Base-by-base conservation (phyloP, 2,329 filamentous ascomycete genomes). In the Xylaria sp. region DNA sequence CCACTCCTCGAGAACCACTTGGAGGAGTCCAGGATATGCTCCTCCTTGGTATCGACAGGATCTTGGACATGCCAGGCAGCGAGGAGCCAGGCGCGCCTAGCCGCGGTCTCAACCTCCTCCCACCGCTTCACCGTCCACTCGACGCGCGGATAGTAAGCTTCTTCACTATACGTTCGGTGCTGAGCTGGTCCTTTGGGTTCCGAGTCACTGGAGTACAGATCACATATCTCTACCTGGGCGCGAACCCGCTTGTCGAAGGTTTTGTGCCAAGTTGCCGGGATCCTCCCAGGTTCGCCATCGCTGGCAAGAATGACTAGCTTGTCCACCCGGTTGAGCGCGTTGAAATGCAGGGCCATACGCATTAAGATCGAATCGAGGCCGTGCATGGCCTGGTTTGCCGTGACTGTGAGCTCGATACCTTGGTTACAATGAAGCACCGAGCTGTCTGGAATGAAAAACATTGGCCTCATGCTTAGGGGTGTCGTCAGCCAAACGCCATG, bases 371-470 rank as follows among this genome's bases (percentile, higher is more conserved):
- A 18, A 31, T 59, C 12, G 2, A 59, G 18, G 15, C 56, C 56
- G 20, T 3, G 13, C 15, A 59, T 43, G 13, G 46, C 56, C 28
- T 59, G 56, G 20, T 59, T 41, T 12, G 20, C 36, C 13, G 56
- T 59, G 13, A 59, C 39, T 41, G 36, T 59, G 39, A 59, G 39
- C 10, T 46, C 39, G 31, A 10, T 13, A 2, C 36, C 23, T 18
- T 25, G 6, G 10, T 13, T n/a, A 25, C 39, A 28, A 28, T 46
- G 23, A 31, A 59, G 56, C 13, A 59, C 39, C 15, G 56, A 43
- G 56, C 12, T 5, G 39, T 28, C 56, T n/a, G 56, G 41, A 7
- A 46, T 59, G 15, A 59, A 59, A 18, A 59, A 59, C 13, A 59
- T 28, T 4, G 56, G 56, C 39, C 1, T n/a, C n/a, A 13, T 46